Evolutionary conservation across 768 basidiomycete species (phyloP), one percentile per base, ranked within the genome.

Genomic region (Tephrocybe sp.): DNA sequence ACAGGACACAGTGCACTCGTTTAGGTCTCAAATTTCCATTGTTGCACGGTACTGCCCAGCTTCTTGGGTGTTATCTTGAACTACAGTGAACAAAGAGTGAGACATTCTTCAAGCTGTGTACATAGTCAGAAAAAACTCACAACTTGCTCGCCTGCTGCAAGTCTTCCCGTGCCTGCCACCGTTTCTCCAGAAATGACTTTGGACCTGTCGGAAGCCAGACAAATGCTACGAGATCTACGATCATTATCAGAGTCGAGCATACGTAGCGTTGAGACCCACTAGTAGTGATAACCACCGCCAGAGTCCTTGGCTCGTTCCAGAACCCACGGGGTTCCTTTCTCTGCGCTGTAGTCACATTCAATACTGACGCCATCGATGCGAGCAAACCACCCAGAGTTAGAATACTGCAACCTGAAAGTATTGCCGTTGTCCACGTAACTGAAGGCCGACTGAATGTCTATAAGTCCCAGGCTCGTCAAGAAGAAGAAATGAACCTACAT

Each of bases 261-360:
- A 13, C 5, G 39, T 3, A 26, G 12, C 16, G 21, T 2, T 9
- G 26, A 25, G 46, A 32, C 50, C 27, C 22, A 46, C 50, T 52
- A 52, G 36, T 52, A 52, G 16, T 27, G 8, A 39, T 38, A 52
- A 22, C 50, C 50, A 24, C 50, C 50, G 12, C 2, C 2, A 16
- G 50, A 37, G 31, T 46, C 44, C 25, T 37, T 34, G 9, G 13
- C 24, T 18, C 50, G 50, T 21, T 52, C 50, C 7, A 52, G 36
- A 19, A 46, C 50, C 43, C 43, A 52, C 15, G 7, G n/a, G n/a
- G 50, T 46, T 13, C 31, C 50, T 9, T 38, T 52, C 13, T 16
- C 27, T 1, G 12, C 4, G 7, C 44, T 37, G 24, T 13, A 32
- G 28, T 28, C 26, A 30, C 27, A 22, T 11, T 40, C 44, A 19